Base-by-base conservation (phyloP, 148 eudicot species). In the Cornus kousa region DNA sequence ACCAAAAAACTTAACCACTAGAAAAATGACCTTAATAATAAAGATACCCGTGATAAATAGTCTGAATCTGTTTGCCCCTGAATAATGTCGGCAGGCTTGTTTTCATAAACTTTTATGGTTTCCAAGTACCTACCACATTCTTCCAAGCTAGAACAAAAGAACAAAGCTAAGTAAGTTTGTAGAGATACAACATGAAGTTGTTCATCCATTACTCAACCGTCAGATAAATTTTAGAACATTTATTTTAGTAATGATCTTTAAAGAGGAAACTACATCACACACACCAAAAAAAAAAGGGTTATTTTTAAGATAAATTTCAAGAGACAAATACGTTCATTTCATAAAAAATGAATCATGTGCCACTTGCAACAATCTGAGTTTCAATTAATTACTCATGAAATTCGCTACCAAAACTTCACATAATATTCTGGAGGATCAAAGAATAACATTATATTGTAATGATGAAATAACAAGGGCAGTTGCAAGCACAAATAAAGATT, bases 51-150 rank as follows among this genome's bases (percentile, higher is more conserved):
- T 71, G 97, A 95, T 83, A 88, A 70, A 85, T 93, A 93, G 79
- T 93, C 99, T 37, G 91, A 74, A 81, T 91, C 97, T 89, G 89
- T 91, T 83, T 93, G 97, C 74, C 97, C 97, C 86, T 95, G 99
- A 82, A 93, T 95, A 73, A 91, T 87, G 83, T 93, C 99, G 28
- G 99, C 99, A 71, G 97, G 87, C 86, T 95, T 93, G 83, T 93
- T 93, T 83, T 95, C 97, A 75, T 93, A 95, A 20, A 95, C 94
- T 83, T 95, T 95, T 37, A 95, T 83, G 0, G 97, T 93, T 85
- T 95, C 97, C 88, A 93, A 79, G 89, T 95, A 95, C 64, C 97
- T 91, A 62, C 93, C 99, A 88, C 99, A 93, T 82, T 95, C 99
- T 85, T 95, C 99, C 95, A 95, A 87, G 85, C 99, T 95, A 79